Base-by-base conservation (phyloP, 2,329 filamentous ascomycete species). In the Orbilia quercus region DNA sequence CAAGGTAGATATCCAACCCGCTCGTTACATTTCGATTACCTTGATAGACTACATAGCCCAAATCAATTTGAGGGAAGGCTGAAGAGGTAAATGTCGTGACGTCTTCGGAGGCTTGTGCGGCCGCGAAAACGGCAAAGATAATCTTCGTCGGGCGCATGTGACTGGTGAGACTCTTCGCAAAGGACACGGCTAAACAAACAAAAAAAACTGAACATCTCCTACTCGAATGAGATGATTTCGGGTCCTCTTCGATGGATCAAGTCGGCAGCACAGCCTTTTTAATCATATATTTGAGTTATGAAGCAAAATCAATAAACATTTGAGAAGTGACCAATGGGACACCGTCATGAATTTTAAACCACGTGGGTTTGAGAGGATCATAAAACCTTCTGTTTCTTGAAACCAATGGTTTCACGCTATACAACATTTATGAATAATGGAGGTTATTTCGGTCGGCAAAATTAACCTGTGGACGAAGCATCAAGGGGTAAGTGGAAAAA, bases 1-100 rank as follows among this genome's bases (percentile, higher is more conserved):
- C 53, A 57, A 57, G 53, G 38, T 57, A 57, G 53, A 20, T 28
- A n/a, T 57, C 53, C 9, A 57, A 18, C 22, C 53, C 53, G 20
- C 31, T 44, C 18, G 7, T 31, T 11, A 44, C 53, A 31, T 40
- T 42, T 42, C 34, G 51, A 25, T 6, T 40, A 7, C 53, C 53
- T 57, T 57, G 53, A 22, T 57, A 57, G 20, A 57, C n/a, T 1
- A 36, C 53, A 36, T 57, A 38, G 22, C 36, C 53, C 3, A 57
- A 22, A 34, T 57, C 53, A 40, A 57, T 36, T 31, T 57, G 53
- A 44, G 36, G 53, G 28, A 14, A 22, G 44, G 3, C 11, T 16
- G 28, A 38, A n/a, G 47, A 28, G 9, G 47, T 1, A 14, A 40
- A 1, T 25, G 14, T 3, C n/a, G 53, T 20, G 20, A 25, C 36